Base-by-base conservation (phyloP, 1,139 yeast species). In the Casaregolazyma lundiana region DNA sequence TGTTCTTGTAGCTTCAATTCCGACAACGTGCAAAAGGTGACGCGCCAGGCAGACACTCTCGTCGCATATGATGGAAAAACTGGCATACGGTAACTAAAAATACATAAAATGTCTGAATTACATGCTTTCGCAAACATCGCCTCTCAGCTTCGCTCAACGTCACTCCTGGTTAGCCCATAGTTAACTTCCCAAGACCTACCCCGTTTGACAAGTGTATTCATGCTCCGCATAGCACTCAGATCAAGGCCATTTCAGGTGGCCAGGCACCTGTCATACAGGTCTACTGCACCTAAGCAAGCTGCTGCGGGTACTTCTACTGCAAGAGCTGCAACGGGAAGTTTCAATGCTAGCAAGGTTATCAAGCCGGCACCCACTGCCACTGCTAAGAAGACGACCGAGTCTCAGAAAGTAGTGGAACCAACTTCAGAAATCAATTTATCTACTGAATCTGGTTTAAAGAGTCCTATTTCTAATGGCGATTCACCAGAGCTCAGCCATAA, bases 231-330 rank as follows among this genome's bases (percentile, higher is more conserved):
- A 4, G 32, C 15, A 26, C 13, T 26, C 5, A 26, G 13, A 11
- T 7, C 32, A 26, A 26, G 15, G 13, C 15, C 32, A 11, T 26
- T 26, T 15, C 11, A 11, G 11, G 32, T 15, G 4, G 32, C 13
- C 11, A 26, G 32, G 13, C 32, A 11, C n/a, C 32, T 40, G 13
- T 40, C 43, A 11, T 40, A 40, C 29, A 29, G 22, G 16, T 40
- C 43, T 5, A 35, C 43, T 6, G 19, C 30, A 19, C 41, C 41
- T 4, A 40, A 40, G 22, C 36, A 29, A 26, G 43, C 43, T 13
- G 29, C 44, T n/a, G 29, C 34, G 7, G 24, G 22, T n/a, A 39
- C 22, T 17, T 11, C 36, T 3, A 13, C 24, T 4, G 18, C 29
- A 20, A 39, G 30, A 19, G 37, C 38, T n/a, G 32, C 43, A 3